Percentiles rank a stretch among this genome's conserved stretches.
phyloP scores from a whole-genome alignment of 2,329 filamentous ascomycete species.

The Ustilaginoidea virens region DNA sequence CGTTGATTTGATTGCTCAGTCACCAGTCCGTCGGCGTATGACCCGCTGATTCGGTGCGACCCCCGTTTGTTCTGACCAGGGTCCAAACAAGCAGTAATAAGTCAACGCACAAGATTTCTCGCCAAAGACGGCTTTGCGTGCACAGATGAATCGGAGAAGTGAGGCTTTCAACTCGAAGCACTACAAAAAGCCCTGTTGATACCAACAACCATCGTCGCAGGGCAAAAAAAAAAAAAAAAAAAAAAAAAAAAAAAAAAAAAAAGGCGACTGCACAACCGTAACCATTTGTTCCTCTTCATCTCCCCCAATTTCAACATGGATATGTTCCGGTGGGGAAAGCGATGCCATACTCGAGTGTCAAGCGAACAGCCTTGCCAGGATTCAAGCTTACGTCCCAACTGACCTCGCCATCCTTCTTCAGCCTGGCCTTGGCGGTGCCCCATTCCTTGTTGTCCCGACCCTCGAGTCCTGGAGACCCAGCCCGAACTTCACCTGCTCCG shows the following conservation, averaged over 20 bases:
- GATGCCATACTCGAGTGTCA: conserved; percentile 45
- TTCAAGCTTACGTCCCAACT: conserved; percentile 39
- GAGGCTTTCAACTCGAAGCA: no score
- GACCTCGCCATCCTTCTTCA: conserved; percentile 40
- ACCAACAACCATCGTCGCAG: background rate
- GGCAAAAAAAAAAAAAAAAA: background rate
- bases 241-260: background rate
- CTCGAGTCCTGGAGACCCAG: conserved; percentile 13
- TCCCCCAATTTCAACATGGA: background rate
- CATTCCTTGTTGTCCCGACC: conserved; percentile 20
- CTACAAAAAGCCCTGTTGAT: no score
- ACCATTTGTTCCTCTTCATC: no score
- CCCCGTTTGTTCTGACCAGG: no score
- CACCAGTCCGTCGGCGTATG: no score
- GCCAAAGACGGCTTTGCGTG: no score
- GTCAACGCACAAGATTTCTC: no score
- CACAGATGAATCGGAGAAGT: no score
- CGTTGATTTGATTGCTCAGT: no score
- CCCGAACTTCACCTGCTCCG: conserved; percentile 19
- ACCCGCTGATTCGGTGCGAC: no score
- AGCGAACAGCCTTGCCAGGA: conserved; percentile 33
- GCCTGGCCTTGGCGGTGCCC: conserved; percentile 31
- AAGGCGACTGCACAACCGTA: no score
- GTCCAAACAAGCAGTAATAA: no score
- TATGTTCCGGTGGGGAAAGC: conserved; percentile 32